Percentiles rank a stretch among this genome's conserved stretches.
These are phyloP conservation scores for Trypanosoma scelopori DNA, from an alignment of 208 protist genomes.

Conservation along the genomic window DNA sequence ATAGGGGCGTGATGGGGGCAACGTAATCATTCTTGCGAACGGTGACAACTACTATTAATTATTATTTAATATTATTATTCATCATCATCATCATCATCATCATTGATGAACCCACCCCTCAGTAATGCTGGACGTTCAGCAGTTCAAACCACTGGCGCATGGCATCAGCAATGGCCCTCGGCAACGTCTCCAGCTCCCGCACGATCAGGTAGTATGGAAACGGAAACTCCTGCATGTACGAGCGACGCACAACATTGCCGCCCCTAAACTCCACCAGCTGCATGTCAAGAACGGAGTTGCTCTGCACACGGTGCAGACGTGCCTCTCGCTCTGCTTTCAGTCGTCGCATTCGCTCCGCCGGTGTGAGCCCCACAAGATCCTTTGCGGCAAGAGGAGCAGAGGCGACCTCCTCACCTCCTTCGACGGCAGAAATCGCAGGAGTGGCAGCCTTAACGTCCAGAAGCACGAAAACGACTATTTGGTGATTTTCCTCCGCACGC, in stretches of 20 bases:
- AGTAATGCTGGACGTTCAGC: conserved; percentile 57
- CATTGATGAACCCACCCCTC: too few relatives aligned
- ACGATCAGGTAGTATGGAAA: conserved; percentile 99
- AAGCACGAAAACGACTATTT: conserved; percentile 96
- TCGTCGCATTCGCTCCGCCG: conserved; percentile 76
- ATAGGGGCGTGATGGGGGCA: too few relatives aligned
- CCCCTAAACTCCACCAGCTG: conserved; percentile 86
- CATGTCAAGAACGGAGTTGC: conserved; percentile 90
- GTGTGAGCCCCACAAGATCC: conserved; percentile 65
- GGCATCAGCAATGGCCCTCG: conserved; percentile 97
- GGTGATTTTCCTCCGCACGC: conserved; percentile 89
- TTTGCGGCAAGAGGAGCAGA: conserved; percentile 38
- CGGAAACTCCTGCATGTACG: conserved; percentile 99
- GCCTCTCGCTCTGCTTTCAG: conserved; percentile 85
- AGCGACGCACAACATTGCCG: conserved; percentile 80
- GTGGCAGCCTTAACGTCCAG: conserved; percentile 85
- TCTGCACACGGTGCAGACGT: conserved; percentile 82
- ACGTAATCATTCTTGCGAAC: too few relatives aligned
- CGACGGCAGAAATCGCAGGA: conserved; percentile 1
- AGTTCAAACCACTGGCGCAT: conserved; percentile 99
- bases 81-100: neutral
- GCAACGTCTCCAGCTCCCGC: conserved; percentile 94
- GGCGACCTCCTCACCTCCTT: neutral
- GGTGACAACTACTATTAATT: too few relatives aligned
- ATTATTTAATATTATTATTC: neutral